Base-by-base conservation (phyloP, 2,329 filamentous ascomycete species). In the Dryadomyces quercivorus region DNA sequence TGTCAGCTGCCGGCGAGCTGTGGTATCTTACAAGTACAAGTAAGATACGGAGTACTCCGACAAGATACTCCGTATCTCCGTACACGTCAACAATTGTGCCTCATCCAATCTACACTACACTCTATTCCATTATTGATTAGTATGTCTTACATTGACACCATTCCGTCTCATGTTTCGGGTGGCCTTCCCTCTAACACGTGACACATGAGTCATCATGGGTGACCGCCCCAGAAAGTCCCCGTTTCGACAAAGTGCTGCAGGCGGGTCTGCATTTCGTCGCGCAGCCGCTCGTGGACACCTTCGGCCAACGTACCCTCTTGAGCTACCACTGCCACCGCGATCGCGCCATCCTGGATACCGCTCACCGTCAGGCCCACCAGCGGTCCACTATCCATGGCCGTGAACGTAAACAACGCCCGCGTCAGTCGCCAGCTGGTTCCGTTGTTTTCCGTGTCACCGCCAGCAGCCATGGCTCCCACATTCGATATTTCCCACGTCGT, bases 401-500 rank as follows among this genome's bases (percentile, higher is more conserved):
- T 70, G 56, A 80, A 78, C 0, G 73, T 70, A 60, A 81, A 80
- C 15, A 78, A 59, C 18, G 69, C 62, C n/a, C 74, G 69, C 4
- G 68, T 66, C 22, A 78, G 68, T 2, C 57, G 60, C 69, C 70
- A 72, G 3, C 48, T 55, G 1, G 54, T 57, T 6, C 46, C 59
- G 42, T n/a, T 55, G 1, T 55, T 56, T 1, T 40, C 56, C 36
- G 10, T 59, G 7, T 45, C 58, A 7, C 56, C 51, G 10, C 31
- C 47, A 10, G 40, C 50, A 0, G 56, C 53, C n/a, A 75, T 61
- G 15, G 66, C 66, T 1, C 78, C 78, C 5, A 80, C 56, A 60
- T 81, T 82, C 57, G 74, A 79, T 5, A 81, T 60, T 57, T 75
- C 73, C 72, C 76, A 81, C 1, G 74, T 72, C 3, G 66, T 62